phyloP scores from a whole-genome alignment of 2,329 filamentous ascomycete species.

The Endothia cerciana region DNA sequence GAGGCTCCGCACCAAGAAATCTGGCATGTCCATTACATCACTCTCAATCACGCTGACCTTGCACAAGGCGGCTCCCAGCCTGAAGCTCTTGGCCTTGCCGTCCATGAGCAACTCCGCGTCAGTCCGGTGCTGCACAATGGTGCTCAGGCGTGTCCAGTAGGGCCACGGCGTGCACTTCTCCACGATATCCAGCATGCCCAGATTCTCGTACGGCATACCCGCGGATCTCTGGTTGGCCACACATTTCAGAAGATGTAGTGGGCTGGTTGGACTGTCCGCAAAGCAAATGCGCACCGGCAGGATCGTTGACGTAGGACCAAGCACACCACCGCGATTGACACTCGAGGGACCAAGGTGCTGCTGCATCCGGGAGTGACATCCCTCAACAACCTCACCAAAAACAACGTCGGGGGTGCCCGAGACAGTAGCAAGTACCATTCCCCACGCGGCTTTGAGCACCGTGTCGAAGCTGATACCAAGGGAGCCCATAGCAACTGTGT shows the following conservation, averaged over 20 bases:
- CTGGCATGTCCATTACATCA: constrained; percentile 46
- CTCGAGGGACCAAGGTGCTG: constrained; percentile 36
- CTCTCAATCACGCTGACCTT: constrained; percentile 48
- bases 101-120: constrained; percentile 43
- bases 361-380: constrained; percentile 47
- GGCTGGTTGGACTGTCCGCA: constrained; percentile 47
- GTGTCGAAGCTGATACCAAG: constrained; percentile 54
- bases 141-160: constrained; percentile 57
- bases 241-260: constrained; percentile 52
- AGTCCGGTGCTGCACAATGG: constrained; percentile 56
- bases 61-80: constrained; percentile 51
- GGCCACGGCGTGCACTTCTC: constrained; percentile 59
- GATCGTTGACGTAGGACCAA: constrained; percentile 52
- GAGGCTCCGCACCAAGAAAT: constrained; percentile 51
- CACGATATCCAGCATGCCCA: constrained; percentile 56
- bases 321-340: constrained; percentile 60
- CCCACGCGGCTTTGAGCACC: constrained; percentile 62
- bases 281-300: constrained; percentile 55
- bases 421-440: constrained; percentile 56
- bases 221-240: constrained; percentile 54
- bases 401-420: constrained; percentile 55
- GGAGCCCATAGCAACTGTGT: constrained; percentile 42
- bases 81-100: constrained; percentile 44
- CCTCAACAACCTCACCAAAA: constrained; percentile 58
- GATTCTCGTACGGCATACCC: constrained; percentile 53